Evolutionary conservation across 2,329 filamentous ascomycete species (phyloP).

Genomic region (Fusarium tjaetaba): DNA sequence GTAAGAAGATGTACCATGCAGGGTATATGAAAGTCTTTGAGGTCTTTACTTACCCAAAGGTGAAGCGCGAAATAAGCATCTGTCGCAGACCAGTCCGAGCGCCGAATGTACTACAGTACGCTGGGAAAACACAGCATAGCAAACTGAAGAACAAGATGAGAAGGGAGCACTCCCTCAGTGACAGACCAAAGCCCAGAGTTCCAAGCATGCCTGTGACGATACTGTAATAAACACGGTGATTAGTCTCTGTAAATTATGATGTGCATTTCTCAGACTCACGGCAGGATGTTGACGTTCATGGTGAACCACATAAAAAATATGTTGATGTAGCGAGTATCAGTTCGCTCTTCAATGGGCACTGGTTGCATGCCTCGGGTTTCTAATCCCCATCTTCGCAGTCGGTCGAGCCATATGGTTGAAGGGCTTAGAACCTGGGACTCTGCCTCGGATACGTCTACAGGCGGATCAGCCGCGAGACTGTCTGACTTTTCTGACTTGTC

Average conservation of each 20-base stretch:
- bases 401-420: not conserved
- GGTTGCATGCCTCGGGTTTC: not conserved
- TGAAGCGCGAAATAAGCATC: not conserved
- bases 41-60: not conserved
- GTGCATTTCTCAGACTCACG: not conserved
- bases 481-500: not conserved
- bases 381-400: not conserved
- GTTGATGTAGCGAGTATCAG: not conserved
- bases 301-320: not conserved
- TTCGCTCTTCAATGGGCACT: not conserved
- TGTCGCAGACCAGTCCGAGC: not conserved
- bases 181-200: not conserved
- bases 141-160: not conserved
- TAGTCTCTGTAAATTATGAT: rapidly evolving
- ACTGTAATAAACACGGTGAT: rapidly evolving
- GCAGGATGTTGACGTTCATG: not conserved
- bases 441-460: not conserved
- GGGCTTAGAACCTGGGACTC: not conserved
- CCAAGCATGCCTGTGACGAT: not conserved
- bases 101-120: not conserved
- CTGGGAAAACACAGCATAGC: not conserved
- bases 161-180: not conserved
- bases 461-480: not conserved
- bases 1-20: not conserved
- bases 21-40: rapidly evolving